Base-by-base conservation (phyloP, 2,329 filamentous ascomycete genomes). In the Clonostachys solani region DNA sequence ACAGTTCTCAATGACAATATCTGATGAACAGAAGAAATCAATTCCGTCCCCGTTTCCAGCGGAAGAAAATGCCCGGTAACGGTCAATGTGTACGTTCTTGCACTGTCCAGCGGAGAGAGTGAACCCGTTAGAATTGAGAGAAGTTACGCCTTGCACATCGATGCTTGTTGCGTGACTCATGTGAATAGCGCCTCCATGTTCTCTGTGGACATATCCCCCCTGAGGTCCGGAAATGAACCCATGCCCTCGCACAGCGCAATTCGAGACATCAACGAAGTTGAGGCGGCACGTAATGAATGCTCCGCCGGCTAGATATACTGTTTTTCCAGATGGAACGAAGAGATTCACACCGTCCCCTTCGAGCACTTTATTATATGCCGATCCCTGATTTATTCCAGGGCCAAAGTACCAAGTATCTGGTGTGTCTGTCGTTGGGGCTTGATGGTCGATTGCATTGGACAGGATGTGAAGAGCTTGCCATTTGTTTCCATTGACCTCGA, bases 1-100 rank as follows among this genome's bases (percentile, higher is more conserved):
- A 41, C 56, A 56, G 13, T 57, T 60, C 33, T 68, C 58, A 6
- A 64, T 52, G 1, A 58, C 44, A 12, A 61, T 47, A 60, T 38
- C 4, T 12, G 36, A 38, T n/a, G 36, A 38, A 12, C 36, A 38
- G 12, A 38, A 38, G 17, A 38, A 50, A 44, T 61, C 59, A n/a
- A 61, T 45, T 12, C 59, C 59, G 37, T 61, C 59, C 9, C 57
- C 59, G 23, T 54, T 57, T 19, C 44, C 47, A 10, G 48, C 42
- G 6, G 50, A 52, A 4, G 51, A 56, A 45, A 59, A 54, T 5
- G 53, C 52, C 3, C 55, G 47, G 43, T 54, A 54, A 5, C 50
- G 46, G 46, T 50, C 40, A 35, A 60, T 49, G 15, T 48, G 51
- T 12, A 62, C 40, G 9, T 46, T 47, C 7, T 50, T 49, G 2